Base-by-base conservation (phyloP, 23 red algal species). In the Gracilaria gracilis region DNA sequence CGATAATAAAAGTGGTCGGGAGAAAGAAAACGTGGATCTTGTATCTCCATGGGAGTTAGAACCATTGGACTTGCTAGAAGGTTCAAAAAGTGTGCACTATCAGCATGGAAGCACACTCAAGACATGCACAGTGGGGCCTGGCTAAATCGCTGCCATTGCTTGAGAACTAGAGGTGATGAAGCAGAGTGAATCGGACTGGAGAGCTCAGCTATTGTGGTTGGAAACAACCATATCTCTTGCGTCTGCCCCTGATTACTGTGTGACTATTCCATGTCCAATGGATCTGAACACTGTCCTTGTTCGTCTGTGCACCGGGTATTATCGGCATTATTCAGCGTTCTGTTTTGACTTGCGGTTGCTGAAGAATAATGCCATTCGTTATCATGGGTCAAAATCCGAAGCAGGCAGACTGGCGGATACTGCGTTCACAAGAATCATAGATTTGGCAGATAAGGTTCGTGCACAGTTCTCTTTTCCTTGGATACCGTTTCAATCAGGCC, bases 31-130 rank as follows among this genome's bases (percentile, higher is more conserved):
- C 15, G 39, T 69, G 24, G 88, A 91, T 27, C 61, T 82, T 40
- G 93, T 95, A 23, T 91, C 87, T 28, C 83, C 86, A 39, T 95
- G 93, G 86, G 93, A 95, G 67, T 57, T 95, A 32, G 93, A 95
- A 66, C 64, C 93, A 12, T 35, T 84, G 31, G 74, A 69, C 24
- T 57, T 69, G 28, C 70, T 49, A 19, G 47, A 69, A 57, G 48
- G 69, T 44, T 40, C 64, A 77, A 79, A 54, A 8, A 83, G n/a
- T 32, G 27, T 44, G 24, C 39, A 69, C 11, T 46, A 21, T 31
- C 64, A 79, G 12, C 54, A 61, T 36, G 36, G 44, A 40, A 39
- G 42, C 24, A 39, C 81, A 59, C 33, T 73, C 12, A 67, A 59
- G 50, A 59, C 57, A 0, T 82, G 77, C 39, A 87, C 82, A 38